Evolutionary conservation across 345 rosid species (phyloP), one percentile per base, ranked within the genome.

Genomic region (Gossypium sturtianum): DNA sequence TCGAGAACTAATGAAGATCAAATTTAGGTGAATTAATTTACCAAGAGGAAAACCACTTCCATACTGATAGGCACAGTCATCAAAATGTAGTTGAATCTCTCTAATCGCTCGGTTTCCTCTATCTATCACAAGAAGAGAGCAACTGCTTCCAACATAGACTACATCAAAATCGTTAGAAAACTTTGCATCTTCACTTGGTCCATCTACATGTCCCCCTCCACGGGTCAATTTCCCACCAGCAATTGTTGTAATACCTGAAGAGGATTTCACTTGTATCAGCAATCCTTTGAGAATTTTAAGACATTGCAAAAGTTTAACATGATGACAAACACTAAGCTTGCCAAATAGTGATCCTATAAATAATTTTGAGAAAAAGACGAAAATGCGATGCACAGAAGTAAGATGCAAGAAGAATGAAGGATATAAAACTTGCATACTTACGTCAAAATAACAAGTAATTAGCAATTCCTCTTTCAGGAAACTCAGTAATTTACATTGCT

Each of bases 181-280:
- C 71, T 91, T 93, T 63, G 98, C 99, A 84, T 95, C 99, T 80
- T 88, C 99, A 76, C 98, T 95, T 9, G 99, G 97, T 76, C 99
- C 99, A 85, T 95, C 98, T 19, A 90, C 89, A 80, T 93, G 97
- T 63, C 96, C 86, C 19, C 97, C 94, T 80, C 91, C 94, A 22
- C 87, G 87, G 70, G 84, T 77, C 74, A 78, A 81, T 83, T 91
- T 95, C 3, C 99, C 99, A 48, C 99, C 98, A 61, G 99, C 99
- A 72, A 95, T 91, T n/a, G 99, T 95, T 68, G 97, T 93, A 62
- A 95, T 91, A 76, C 97, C 99, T 95, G 76, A 72, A 83, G 27
- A 63, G 54, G 54, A 81, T 59, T 52, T 62, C 65, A 66, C 69
- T 60, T 44, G 49, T 51, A 71, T 76, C 38, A 76, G 71, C 45